A percentile compares a stretch with the other conserved stretches of the same genome.
phyloP scores from a whole-genome alignment of 2,329 filamentous ascomycete genomes.

The Pestalotiopsis sp. region DNA sequence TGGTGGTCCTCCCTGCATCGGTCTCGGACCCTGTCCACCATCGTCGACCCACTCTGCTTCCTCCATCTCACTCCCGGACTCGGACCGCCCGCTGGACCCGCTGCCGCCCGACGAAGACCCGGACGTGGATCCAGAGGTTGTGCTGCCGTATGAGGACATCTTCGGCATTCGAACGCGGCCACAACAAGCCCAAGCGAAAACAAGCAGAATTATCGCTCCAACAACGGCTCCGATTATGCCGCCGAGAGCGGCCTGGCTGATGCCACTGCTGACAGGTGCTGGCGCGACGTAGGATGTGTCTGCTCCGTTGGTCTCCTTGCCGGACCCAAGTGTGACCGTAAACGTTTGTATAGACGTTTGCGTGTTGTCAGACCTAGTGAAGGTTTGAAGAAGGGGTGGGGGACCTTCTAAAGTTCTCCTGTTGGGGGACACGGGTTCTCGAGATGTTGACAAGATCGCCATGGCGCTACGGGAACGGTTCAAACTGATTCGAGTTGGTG shows the following conservation, averaged over 20 bases:
- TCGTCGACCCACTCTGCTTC: background rate
- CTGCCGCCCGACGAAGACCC: background rate
- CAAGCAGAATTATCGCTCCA: slow-evolving; percentile 10
- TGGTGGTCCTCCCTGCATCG: background rate
- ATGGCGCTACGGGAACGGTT: background rate
- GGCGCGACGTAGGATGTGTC: slow-evolving; percentile 6
- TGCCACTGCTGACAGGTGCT: background rate
- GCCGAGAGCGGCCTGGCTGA: slow-evolving; percentile 16
- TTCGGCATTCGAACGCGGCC: slow-evolving; percentile 4
- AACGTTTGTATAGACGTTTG: background rate
- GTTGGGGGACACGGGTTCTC: background rate
- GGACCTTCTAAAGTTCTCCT: background rate
- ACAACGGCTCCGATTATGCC: slow-evolving; percentile 17
- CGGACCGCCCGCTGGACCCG: background rate
- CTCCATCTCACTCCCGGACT: slow-evolving; percentile 5
- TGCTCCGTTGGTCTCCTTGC: background rate
- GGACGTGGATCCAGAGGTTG: background rate
- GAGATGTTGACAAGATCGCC: background rate
- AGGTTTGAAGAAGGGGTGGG: background rate
- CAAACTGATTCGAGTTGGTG: background rate
- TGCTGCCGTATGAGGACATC: background rate
- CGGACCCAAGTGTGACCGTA: slow-evolving; percentile 12
- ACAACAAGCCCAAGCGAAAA: slow-evolving; percentile 11
- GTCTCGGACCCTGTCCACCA: background rate
- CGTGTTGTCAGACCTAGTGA: background rate